Conservation (phyloP, 495 filamentous ascomycete genomes). For the Pyronema domesticum region DNA sequence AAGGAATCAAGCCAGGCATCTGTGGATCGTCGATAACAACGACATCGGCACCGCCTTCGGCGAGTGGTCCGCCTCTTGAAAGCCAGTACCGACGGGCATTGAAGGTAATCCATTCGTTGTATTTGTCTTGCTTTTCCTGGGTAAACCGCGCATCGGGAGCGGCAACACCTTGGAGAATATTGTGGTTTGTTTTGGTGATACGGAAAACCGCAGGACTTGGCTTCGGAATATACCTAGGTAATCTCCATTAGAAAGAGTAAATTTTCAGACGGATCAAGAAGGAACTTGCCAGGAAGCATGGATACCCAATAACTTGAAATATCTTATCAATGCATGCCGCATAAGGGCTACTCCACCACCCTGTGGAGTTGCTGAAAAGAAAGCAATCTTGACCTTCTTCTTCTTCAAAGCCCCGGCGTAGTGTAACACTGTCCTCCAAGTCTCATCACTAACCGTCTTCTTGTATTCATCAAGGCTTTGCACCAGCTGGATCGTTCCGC, state of each 20-base stretch:
- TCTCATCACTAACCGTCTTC: slow-evolving; percentile 39
- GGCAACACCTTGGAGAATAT: slow-evolving; percentile 74
- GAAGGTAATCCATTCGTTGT: slow-evolving; percentile 57
- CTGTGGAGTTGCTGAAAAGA: slow-evolving; percentile 74
- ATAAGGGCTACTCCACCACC: slow-evolving; percentile 79
- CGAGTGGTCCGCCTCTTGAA: slow-evolving; percentile 45
- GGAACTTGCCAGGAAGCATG: slow-evolving; percentile 57
- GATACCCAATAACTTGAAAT: slow-evolving; percentile 48
- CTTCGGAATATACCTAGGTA: slow-evolving; percentile 52
- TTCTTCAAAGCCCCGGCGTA: slow-evolving; percentile 50
- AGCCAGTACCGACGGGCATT: slow-evolving; percentile 70
- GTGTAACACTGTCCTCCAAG: slow-evolving; percentile 52
- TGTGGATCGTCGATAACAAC: slow-evolving; percentile 73
- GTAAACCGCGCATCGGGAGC: slow-evolving; percentile 44
- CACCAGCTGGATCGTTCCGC: slow-evolving; percentile 29
- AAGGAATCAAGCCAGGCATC: slow-evolving; percentile 64
- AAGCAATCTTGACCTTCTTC: slow-evolving; percentile 53
- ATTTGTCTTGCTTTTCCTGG: slow-evolving; percentile 33
- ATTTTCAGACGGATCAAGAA: slow-evolving; percentile 8
- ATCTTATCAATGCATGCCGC: slow-evolving; percentile 66
- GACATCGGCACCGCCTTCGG: slow-evolving; percentile 64
- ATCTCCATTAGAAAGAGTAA: slow-evolving; percentile 3
- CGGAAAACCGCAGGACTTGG: slow-evolving; percentile 71
- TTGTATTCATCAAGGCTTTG: slow-evolving; percentile 45
- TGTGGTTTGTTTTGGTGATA: slow-evolving; percentile 81